Conservation (phyloP, 768 basidiomycete species). For the Amyloporia xantha region DNA sequence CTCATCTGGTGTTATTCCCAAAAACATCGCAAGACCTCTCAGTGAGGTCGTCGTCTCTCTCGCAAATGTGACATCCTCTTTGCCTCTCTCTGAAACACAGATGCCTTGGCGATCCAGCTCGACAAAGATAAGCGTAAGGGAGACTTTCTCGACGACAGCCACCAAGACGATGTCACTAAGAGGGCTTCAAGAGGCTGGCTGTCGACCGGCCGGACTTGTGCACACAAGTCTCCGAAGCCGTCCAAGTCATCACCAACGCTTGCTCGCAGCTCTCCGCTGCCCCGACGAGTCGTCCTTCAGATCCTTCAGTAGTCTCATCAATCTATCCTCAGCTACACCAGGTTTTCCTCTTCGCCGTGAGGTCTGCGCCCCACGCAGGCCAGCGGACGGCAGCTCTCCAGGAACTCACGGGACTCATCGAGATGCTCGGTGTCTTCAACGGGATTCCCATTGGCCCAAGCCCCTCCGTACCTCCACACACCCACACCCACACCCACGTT, state of each 20-base stretch:
- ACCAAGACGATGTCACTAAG: constrained; percentile 5
- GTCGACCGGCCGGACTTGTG: constrained; percentile 34
- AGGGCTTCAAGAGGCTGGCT: constrained; percentile 29
- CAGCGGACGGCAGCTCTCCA: constrained; percentile 50
- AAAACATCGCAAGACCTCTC: constrained; percentile 46
- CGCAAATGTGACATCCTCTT: constrained; percentile 64
- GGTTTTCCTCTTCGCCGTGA: constrained; percentile 72
- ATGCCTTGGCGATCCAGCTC: constrained; percentile 53
- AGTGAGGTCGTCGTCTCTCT: constrained; percentile 58
- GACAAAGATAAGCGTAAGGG: constrained; percentile 76
- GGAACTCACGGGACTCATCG: constrained; percentile 76
- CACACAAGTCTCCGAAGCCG: constrained; percentile 52
- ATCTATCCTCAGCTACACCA: constrained; percentile 71
- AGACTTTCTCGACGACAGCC: constrained; percentile 39
- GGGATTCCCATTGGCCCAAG: constrained; percentile 57
- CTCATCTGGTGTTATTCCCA: constrained; percentile 40
- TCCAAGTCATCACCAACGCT: constrained; percentile 46
- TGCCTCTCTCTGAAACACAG: constrained; percentile 55
- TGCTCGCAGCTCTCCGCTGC: constrained; percentile 33
- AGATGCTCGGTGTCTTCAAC: constrained; percentile 74
- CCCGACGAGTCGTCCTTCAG: constrained; percentile 34
- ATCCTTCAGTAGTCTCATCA: constrained; percentile 56
- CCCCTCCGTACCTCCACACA: constrained; percentile 27
- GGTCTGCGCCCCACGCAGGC: constrained; percentile 36
- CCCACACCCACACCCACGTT: constrained; percentile 23